Conservation (phyloP, 2,329 filamentous ascomycete genomes). For the Sodiomyces alkalinus region DNA sequence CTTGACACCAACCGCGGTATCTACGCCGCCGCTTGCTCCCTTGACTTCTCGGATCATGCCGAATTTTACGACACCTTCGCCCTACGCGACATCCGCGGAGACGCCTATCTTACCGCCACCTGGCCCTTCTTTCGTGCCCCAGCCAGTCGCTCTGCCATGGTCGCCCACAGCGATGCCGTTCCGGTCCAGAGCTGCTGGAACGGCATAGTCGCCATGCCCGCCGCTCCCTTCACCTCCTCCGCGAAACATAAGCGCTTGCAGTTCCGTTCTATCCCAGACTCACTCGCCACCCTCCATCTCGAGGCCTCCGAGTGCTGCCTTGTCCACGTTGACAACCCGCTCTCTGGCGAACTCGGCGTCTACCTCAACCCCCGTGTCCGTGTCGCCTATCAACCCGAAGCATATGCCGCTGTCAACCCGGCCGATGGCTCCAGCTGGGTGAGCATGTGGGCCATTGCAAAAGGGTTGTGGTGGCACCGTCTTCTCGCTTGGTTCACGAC, state of each 20-base stretch:
- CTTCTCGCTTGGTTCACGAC: slow-evolving; percentile 25
- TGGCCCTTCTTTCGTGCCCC: slow-evolving; percentile 44
- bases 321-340: slow-evolving; percentile 55
- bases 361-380: slow-evolving; percentile 56
- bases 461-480: slow-evolving; percentile 44
- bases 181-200: slow-evolving; percentile 31
- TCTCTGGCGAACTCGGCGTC: slow-evolving; percentile 36
- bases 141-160: slow-evolving; percentile 36
- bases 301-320: slow-evolving; percentile 73
- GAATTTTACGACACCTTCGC: slow-evolving; percentile 49
- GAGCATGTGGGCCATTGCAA: slow-evolving; percentile 28
- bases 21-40: slow-evolving; percentile 46
- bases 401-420: slow-evolving; percentile 34
- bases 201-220: slow-evolving; percentile 34
- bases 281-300: slow-evolving; percentile 44
- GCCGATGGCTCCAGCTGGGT: slow-evolving; percentile 24
- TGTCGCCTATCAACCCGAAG: slow-evolving; percentile 44
- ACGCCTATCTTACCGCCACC: slow-evolving; percentile 32
- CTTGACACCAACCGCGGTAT: slow-evolving; percentile 40
- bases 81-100: slow-evolving; percentile 35
- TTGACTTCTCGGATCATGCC: slow-evolving; percentile 41
- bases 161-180: slow-evolving; percentile 28
- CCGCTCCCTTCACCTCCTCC: slow-evolving; percentile 35
- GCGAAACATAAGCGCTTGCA: slow-evolving; percentile 20
- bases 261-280: slow-evolving; percentile 51